phyloP scores from a whole-genome alignment of 345 rosid genomes.

The Linum lewisii region DNA sequence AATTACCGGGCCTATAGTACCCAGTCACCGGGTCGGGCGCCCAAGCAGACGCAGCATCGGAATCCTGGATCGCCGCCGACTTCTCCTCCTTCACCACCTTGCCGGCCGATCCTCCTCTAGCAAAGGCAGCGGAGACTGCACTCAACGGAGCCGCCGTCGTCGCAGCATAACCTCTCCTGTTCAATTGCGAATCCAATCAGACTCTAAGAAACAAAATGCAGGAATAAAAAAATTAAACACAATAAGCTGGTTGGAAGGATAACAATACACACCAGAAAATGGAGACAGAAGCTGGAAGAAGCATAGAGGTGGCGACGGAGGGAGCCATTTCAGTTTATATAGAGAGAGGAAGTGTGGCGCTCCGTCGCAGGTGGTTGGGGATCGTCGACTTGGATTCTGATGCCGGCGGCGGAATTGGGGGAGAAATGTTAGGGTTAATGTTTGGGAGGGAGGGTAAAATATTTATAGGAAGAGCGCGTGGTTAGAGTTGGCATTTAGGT shows the following conservation, averaged over 20 bases:
- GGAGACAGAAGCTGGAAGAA: constrained; percentile 17
- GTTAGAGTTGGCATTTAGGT: too few relatives aligned
- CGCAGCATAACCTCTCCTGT: constrained; percentile 43
- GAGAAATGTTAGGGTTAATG: too few relatives aligned
- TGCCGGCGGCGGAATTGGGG: too few relatives aligned
- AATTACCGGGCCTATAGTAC: constrained; percentile 52
- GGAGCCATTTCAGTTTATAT: constrained; percentile 28
- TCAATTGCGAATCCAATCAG: too few relatives aligned
- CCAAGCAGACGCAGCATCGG: constrained; percentile 42
- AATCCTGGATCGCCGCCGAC: constrained; percentile 19
- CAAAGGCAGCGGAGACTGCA: constrained; percentile 12
- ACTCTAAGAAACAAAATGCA: not conserved
- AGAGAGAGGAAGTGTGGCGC: too few relatives aligned
- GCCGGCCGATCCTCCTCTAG: constrained; percentile 24
- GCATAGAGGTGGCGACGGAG: constrained; percentile 19
- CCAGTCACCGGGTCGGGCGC: constrained; percentile 65
- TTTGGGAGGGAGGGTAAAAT: too few relatives aligned
- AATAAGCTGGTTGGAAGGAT: not conserved
- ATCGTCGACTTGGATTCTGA: too few relatives aligned
- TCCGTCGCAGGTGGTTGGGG: too few relatives aligned
- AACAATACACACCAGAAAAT: constrained; percentile 17
- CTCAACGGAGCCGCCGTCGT: constrained; percentile 29
- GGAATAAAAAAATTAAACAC: not conserved
- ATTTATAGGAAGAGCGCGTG: too few relatives aligned
- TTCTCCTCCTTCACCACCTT: constrained; percentile 33